Base-by-base conservation (phyloP, 371 early-diverging fungal genomes). In the Chytridium lagenaria region DNA sequence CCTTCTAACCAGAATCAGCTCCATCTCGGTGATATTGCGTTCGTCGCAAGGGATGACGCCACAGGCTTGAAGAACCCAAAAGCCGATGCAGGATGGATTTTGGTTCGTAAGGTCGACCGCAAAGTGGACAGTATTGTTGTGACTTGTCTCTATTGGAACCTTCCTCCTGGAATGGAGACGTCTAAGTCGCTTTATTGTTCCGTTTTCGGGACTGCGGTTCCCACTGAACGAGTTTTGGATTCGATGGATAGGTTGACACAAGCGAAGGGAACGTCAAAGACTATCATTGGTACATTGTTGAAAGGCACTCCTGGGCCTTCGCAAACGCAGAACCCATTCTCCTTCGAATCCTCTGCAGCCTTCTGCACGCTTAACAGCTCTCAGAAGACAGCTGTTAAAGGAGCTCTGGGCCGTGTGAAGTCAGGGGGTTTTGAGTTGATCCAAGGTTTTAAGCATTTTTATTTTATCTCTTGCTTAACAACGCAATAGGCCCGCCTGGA, bases 401-500 rank as follows among this genome's bases (percentile, higher is more conserved):
- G 55, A 22, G 52, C 67, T 10, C n/a, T 72, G 5, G 67, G 67
- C 22, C 51, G 55, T 5, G 67, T 50, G 16, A 37, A 23, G 26
- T 10, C 30, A 7, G 38, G 64, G 15, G 73, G 73, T 15, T 23
- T 72, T 1, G 52, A 67, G 28, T 57, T 72, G 57, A 72, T 72
- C 28, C 73, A 72, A 44, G 73, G 70, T 70, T n/a, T n/a, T n/a
- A 50, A 65, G 38, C n/a, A 23, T 12, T 28, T 26, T 57, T 59
- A 37, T 67, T 15, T 38, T 3, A 38, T 67, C n/a, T 67, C 38
- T 39, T 40, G 22, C 38, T 30, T 67, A 57, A 61, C 38, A 37
- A 33, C 44, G 57, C 0, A 57, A 28, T 5, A 70, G 70, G 73
- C 15, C 73, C 73, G 23, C 73, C 67, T 23, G 73, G 73, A n/a